Evolutionary conservation across 345 rosid genomes (phyloP), one percentile per base, ranked within the genome.

Genomic region (Sapria himalayana): DNA sequence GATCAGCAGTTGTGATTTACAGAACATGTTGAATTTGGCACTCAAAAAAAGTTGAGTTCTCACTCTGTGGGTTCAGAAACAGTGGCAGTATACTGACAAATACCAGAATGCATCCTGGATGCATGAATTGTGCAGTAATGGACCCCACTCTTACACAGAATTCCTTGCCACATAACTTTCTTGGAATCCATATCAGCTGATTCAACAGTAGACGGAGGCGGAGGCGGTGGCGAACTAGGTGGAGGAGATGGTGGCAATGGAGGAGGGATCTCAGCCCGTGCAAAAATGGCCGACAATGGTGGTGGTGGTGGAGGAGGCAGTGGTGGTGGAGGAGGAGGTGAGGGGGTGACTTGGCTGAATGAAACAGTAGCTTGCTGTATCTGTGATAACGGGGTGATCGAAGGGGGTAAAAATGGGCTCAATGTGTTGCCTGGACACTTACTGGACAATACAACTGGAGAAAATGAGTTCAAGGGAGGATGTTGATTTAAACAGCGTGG

Each of bases 11-110:
- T n/a, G n/a, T n/a, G n/a, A n/a, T n/a, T n/a, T n/a, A n/a, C n/a
- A n/a, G n/a, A n/a, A n/a, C n/a, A n/a, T n/a, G n/a, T n/a, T n/a
- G n/a, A n/a, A n/a, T n/a, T n/a, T n/a, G n/a, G n/a, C n/a, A n/a
- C n/a, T 25, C 21, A 51, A 52, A 21, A 22, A 23, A 14, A 27
- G 37, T 5, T 32, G 52, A 41, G 22, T 41, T 43, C 93, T 64
- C 64, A 89, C 98, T 79, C 86, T 21, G 70, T 45, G 44, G 95
- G 92, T 65, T 89, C 98, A 32, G 93, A 71, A 62, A 63, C 45
- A 41, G 66, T 65, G 58, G 43, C 69, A 4, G 59, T 61, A 58
- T 89, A 89, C 55, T 71, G 79, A 76, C 95, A 82, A 33, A 71
- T 60, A 60, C 65, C 68, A 9, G 91, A 72, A 39, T 76, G 74